Evolutionary conservation across 1,139 yeast genomes (phyloP), one percentile per base, ranked within the genome.

Genomic region (Lodderomyces parapsilosis): DNA sequence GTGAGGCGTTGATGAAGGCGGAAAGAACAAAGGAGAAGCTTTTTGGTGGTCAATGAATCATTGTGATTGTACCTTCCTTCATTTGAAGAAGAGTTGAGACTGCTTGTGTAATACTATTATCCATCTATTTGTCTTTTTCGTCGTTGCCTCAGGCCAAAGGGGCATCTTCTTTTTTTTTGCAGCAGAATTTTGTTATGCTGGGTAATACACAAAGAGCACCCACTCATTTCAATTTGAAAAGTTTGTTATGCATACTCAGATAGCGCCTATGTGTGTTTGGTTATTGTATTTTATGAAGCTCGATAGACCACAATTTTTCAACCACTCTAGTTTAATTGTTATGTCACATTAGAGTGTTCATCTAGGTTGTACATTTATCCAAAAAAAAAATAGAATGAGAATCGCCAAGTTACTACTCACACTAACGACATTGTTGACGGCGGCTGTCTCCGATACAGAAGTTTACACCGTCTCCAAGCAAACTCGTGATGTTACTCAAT

Each of bases 171-270:
- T n/a, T n/a, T n/a, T n/a, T n/a, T n/a, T n/a, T n/a, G n/a, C n/a
- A n/a, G n/a, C n/a, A n/a, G n/a, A n/a, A n/a, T 28, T 28, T 28
- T 28, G 32, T 28, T n/a, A 28, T 28, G 32, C 17, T 14, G 18
- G n/a, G n/a, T n/a, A n/a, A n/a, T n/a, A 8, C 33, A 30, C 33
- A 30, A 30, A 30, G n/a, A n/a, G n/a, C n/a, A 24, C 10, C 5
- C 27, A 24, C 10, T 11, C n/a, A n/a, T n/a, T n/a, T n/a, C n/a
- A n/a, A n/a, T n/a, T n/a, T n/a, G n/a, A n/a, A n/a, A n/a, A n/a
- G n/a, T 30, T 30, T 30, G 33, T 14, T 30, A 30, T 30, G 33
- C 33, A n/a, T n/a, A n/a, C n/a, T n/a, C n/a, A n/a, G n/a, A n/a
- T 15, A 19, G 19, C 9, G n/a, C 2, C 7, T 15, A 30, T 9